Percentiles rank a stretch among this genome's conserved stretches.
phyloP scores from a whole-genome alignment of 345 rosid species.

The Erucastrum elatum region DNA sequence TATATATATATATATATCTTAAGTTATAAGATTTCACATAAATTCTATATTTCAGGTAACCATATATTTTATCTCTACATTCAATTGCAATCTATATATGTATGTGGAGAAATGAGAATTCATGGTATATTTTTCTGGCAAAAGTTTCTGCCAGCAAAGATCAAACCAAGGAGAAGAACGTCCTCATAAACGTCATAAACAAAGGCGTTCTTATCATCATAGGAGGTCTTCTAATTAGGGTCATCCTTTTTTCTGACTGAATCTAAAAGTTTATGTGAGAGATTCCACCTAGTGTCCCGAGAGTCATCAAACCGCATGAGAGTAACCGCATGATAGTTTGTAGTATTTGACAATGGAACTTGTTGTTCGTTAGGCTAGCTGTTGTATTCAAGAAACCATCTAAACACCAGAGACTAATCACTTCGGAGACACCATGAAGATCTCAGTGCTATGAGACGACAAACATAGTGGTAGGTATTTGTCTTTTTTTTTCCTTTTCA shows the following conservation, averaged over 20 bases:
- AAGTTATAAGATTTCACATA: no score
- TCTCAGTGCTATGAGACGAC: neutral
- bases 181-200: constrained; percentile 31
- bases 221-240: neutral
- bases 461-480: no score
- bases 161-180: constrained; percentile 33
- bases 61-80: no score
- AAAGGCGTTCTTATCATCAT: neutral
- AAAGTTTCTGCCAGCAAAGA: constrained; percentile 17
- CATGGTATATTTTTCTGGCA: no score
- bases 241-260: neutral
- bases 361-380: neutral
- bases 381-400: neutral
- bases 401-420: no score
- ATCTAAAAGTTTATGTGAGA: neutral
- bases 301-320: neutral
- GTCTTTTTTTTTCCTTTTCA: no score
- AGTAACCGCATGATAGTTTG: neutral
- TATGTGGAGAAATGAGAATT: no score
- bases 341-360: neutral
- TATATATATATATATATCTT: no score
- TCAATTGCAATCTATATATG: no score
- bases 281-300: neutral
- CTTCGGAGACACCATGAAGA: neutral
- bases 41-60: no score